Percentiles rank a stretch among this genome's conserved stretches.
Evolutionary conservation across 371 early-diverging fungal species (phyloP).

Genomic region (Cladochytrium tenue): DNA sequence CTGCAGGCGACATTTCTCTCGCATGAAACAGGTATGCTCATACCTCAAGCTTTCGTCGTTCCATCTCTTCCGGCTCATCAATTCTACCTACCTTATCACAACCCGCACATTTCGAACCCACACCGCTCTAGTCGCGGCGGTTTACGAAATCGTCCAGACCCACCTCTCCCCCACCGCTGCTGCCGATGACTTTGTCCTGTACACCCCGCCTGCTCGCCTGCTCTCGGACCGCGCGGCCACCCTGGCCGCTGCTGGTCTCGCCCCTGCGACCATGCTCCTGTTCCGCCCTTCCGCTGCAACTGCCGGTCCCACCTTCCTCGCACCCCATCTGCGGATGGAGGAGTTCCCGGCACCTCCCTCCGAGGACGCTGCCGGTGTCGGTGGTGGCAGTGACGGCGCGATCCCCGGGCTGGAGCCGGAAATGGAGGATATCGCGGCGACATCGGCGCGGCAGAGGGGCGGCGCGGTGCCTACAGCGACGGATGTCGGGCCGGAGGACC

Average conservation of each 20-base stretch:
- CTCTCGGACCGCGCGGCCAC: constrained; percentile 26
- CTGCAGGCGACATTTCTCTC: constrained; percentile 55
- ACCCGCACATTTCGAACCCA: constrained; percentile 7
- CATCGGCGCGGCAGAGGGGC: background rate
- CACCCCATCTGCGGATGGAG: constrained; percentile 4
- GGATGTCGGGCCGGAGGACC: background rate
- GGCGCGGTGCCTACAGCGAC: background rate
- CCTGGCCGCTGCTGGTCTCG: constrained; percentile 49
- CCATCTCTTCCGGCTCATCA: constrained; percentile 3
- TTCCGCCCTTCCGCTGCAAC: constrained; percentile 26
- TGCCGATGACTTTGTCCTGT: constrained; percentile 28
- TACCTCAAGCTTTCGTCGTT: background rate
- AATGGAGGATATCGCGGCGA: background rate
- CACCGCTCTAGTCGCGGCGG: constrained; percentile 17
- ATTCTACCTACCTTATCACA: too few relatives aligned
- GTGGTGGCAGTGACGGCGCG: background rate
- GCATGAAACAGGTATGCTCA: constrained; percentile 29
- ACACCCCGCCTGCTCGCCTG: constrained; percentile 29
- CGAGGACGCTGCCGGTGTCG: background rate
- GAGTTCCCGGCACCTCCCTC: constrained; percentile 19
- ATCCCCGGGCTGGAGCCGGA: background rate
- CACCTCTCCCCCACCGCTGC: constrained; percentile 12
- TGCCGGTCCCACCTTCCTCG: constrained; percentile 1
- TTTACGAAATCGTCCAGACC: constrained; percentile 1
- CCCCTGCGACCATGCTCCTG: constrained; percentile 54